Conservation (phyloP, 2,329 filamentous ascomycete species). For the Teratosphaeriaceae sp. region DNA sequence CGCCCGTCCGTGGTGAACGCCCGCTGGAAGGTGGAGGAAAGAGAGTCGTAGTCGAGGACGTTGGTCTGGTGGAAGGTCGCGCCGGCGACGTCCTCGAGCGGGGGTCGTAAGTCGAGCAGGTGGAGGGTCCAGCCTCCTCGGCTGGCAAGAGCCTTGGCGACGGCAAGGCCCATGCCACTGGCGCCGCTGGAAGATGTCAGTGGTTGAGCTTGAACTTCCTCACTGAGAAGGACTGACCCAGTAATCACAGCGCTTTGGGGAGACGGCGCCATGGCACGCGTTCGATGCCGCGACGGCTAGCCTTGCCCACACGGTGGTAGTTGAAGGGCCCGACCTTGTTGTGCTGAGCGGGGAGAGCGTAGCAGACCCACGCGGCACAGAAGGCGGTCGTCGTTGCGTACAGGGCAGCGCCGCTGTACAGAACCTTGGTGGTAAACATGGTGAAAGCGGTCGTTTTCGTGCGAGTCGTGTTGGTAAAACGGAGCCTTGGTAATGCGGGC, state of each 20-base stretch:
- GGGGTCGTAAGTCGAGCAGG: constrained; percentile 35
- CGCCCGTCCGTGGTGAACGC: constrained; percentile 28
- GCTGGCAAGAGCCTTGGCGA: constrained; percentile 33
- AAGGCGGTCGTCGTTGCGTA: constrained; percentile 26
- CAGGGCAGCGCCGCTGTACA: constrained; percentile 25
- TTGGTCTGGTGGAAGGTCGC: constrained; percentile 35
- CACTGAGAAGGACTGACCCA: constrained; percentile 10
- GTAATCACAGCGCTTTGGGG: constrained; percentile 21
- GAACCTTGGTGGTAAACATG: too few relatives aligned
- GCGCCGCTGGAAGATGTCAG: constrained; percentile 18
- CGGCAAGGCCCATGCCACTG: constrained; percentile 38
- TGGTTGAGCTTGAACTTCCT: background rate
- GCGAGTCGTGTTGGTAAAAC: background rate
- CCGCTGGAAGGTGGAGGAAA: constrained; percentile 32
- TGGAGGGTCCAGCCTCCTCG: constrained; percentile 35
- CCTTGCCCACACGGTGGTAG: constrained; percentile 25
- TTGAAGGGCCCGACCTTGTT: constrained; percentile 27
- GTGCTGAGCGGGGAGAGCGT: constrained; percentile 25
- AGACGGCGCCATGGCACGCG: constrained; percentile 27
- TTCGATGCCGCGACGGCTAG: constrained; percentile 12
- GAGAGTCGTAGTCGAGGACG: constrained; percentile 30
- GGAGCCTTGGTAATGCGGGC: constrained; percentile 8
- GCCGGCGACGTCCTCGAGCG: constrained; percentile 25
- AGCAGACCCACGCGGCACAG: constrained; percentile 23
- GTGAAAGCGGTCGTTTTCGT: too few relatives aligned